Evolutionary conservation across 495 filamentous ascomycete genomes (phyloP).

Genomic region (Aspergillus coremiiformis): DNA sequence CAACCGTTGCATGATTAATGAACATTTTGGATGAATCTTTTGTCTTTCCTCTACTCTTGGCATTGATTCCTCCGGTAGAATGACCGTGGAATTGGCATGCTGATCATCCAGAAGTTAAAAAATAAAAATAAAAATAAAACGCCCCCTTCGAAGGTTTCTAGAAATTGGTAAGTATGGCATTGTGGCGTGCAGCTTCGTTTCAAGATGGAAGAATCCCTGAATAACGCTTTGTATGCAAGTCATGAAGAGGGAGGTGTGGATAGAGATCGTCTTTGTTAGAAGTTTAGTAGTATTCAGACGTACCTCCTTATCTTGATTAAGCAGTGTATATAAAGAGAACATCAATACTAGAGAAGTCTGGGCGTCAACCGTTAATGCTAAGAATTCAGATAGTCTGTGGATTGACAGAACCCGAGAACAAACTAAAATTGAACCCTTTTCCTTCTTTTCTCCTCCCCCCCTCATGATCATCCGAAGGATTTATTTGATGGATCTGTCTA

Average conservation of each 20-base stretch:
- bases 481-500: not conserved
- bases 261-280: not conserved
- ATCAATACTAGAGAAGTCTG: not conserved
- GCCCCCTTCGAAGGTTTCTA: not conserved
- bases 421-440: conserved; percentile 1
- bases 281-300: not conserved
- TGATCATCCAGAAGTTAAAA: not conserved
- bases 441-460: no score
- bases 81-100: not conserved
- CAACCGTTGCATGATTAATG: not conserved
- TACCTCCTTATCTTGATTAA: not conserved
- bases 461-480: conserved; percentile 3
- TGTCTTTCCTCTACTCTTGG: not conserved
- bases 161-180: not conserved
- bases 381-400: not conserved
- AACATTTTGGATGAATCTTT: not conserved
- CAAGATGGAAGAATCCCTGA: not conserved
- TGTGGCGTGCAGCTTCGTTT: not conserved
- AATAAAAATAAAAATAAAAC: not conserved
- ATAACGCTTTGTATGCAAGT: not conserved
- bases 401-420: conserved; percentile 6
- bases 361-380: conserved; percentile 3
- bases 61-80: not conserved
- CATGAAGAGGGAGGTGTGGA: not conserved
- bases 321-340: not conserved